Evolutionary conservation across 2,329 filamentous ascomycete species (phyloP).

Genomic region (Dothidotthia symphoricarpi): DNA sequence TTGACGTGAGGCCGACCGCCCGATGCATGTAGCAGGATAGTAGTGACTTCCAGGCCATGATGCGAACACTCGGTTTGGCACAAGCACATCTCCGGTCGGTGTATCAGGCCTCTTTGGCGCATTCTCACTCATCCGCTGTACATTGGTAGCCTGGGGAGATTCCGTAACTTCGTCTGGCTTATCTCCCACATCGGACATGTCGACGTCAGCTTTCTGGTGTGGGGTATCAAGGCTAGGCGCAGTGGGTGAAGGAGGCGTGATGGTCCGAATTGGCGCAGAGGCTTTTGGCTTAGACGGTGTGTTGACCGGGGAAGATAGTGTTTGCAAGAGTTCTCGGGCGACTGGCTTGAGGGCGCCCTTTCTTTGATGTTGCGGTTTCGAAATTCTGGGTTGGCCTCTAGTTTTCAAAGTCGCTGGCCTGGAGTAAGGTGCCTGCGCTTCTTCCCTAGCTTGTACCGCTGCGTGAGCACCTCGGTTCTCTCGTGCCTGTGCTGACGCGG

Average conservation of each 20-base stretch:
- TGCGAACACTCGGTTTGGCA: slow-evolving; percentile 57
- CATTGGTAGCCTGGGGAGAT: slow-evolving; percentile 11
- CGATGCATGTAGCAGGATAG: slow-evolving; percentile 60
- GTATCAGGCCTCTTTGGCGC: slow-evolving; percentile 15
- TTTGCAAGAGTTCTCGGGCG: slow-evolving; percentile 21
- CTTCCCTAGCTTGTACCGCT: slow-evolving; percentile 21
- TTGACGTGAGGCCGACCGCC: slow-evolving; percentile 43
- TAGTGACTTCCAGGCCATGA: slow-evolving; percentile 58
- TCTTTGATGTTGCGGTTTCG: slow-evolving; percentile 17
- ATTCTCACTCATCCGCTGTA: slow-evolving; percentile 3
- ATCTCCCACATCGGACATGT: slow-evolving; percentile 20
- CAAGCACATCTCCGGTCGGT: slow-evolving; percentile 30
- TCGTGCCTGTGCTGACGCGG: slow-evolving; percentile 22
- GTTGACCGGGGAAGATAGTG: slow-evolving; percentile 17
- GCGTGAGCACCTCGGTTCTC: slow-evolving; percentile 39
- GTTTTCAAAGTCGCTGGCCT: slow-evolving; percentile 27
- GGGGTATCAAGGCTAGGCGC: slow-evolving; percentile 1
- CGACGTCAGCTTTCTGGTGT: slow-evolving; percentile 11
- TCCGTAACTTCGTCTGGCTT: slow-evolving; percentile 22
- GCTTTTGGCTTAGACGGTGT: slow-evolving; percentile 15
- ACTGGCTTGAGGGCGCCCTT: slow-evolving; percentile 32
- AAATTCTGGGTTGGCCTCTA: slow-evolving; percentile 12
- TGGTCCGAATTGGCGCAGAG: slow-evolving; percentile 3
- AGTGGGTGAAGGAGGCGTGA: slow-evolving; percentile 15
- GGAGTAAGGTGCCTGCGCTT: slow-evolving; percentile 15